Evolutionary conservation across 2,329 filamentous ascomycete species (phyloP).

Genomic region (Talaromyces sp.): DNA sequence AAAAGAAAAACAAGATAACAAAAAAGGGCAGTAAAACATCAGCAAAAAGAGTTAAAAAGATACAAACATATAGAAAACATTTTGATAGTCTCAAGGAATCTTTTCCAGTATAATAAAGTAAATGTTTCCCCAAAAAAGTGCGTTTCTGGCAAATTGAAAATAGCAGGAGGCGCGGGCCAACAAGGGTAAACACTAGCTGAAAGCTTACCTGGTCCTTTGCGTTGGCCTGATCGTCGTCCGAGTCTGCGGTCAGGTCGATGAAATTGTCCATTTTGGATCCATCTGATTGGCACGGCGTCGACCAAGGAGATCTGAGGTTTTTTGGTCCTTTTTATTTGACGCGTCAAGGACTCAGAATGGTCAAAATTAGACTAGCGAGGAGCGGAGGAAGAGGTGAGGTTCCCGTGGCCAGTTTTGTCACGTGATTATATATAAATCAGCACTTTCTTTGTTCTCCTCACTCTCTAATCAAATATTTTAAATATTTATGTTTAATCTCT

Average conservation of each 20-base stretch:
- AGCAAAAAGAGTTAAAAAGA: constrained; percentile 8
- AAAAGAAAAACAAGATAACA: background rate
- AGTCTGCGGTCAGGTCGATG: background rate
- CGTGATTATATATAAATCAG: background rate
- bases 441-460: background rate
- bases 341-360: background rate
- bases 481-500: background rate
- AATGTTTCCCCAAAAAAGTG: background rate
- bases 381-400: background rate
- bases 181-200: background rate
- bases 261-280: background rate
- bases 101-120: background rate
- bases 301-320: background rate
- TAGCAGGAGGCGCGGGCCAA: background rate
- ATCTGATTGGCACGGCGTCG: background rate
- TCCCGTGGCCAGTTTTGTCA: background rate
- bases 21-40: background rate
- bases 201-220: constrained; percentile 3
- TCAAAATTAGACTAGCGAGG: background rate
- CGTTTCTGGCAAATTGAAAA: background rate
- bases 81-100: background rate
- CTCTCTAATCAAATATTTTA: background rate
- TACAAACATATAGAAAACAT: constrained; percentile 6
- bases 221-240: background rate
- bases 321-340: background rate